Percentiles rank a stretch among this genome's conserved stretches.
phyloP scores from a whole-genome alignment of 164 flowering plant genomes.

The Chimonanthus salicifolius region DNA sequence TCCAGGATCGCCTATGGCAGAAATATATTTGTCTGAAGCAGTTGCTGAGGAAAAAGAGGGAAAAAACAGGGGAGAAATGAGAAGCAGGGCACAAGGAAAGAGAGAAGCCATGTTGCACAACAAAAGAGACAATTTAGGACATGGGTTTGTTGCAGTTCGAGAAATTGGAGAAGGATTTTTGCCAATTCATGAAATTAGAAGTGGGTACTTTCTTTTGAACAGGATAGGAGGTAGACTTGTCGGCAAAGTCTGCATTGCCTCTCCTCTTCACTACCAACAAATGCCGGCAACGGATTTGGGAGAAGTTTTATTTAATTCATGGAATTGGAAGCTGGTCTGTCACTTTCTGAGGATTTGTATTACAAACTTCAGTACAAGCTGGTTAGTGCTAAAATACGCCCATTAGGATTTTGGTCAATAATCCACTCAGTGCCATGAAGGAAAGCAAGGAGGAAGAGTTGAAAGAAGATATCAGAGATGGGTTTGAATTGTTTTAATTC shows the following conservation, averaged over 20 bases:
- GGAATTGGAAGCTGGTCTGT: neutral
- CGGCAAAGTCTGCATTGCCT: neutral
- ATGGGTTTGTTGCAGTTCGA: neutral
- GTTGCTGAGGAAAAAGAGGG: neutral
- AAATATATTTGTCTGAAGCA: slow-evolving; percentile 12
- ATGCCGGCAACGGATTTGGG: neutral
- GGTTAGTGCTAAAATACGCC: neutral
- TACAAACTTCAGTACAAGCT: neutral
- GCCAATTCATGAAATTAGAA: neutral
- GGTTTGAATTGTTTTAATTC: no score
- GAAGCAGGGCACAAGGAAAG: neutral
- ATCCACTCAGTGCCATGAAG: no score
- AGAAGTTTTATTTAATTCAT: neutral
- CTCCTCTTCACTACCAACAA: neutral
- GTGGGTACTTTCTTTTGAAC: neutral
- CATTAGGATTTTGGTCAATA: no score
- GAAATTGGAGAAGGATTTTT: neutral
- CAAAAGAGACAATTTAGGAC: neutral
- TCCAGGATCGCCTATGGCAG: slow-evolving; percentile 52
- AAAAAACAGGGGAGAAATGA: neutral
- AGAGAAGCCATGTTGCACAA: slow-evolving; percentile 5
- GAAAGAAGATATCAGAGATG: no score
- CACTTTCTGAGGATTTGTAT: neutral
- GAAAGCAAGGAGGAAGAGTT: no score
- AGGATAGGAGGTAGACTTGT: neutral